These are phyloP conservation scores for Xylona heveae DNA, from an alignment of 495 filamentous ascomycete genomes.

Conservation along the genomic window DNA sequence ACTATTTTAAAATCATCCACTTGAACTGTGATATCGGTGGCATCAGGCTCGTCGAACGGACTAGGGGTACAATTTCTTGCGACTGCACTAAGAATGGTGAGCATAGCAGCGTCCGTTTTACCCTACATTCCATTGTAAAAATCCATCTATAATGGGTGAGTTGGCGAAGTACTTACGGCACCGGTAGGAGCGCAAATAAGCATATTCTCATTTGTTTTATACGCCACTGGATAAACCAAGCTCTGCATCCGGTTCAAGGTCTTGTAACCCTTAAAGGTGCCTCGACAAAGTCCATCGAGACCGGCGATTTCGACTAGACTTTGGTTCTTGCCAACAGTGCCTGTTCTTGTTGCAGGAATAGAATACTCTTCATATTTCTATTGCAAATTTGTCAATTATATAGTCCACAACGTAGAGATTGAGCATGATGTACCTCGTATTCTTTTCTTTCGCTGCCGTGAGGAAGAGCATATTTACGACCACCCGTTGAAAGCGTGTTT, in stretches of 20 bases:
- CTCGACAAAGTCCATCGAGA: conserved; percentile 73
- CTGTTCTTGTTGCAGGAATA: conserved; percentile 68
- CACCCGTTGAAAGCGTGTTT: conserved; percentile 55
- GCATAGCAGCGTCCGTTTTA: conserved; percentile 98
- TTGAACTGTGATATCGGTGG: conserved; percentile 54
- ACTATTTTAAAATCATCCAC: conserved; percentile 92
- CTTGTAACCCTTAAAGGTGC: conserved; percentile 91
- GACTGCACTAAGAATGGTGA: conserved; percentile 78
- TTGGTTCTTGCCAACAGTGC: conserved; percentile 41
- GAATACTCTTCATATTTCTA: conserved; percentile 68
- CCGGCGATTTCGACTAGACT: conserved; percentile 58
- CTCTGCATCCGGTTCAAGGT: conserved; percentile 94
- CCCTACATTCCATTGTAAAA: conserved; percentile 19
- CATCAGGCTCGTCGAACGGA: conserved; percentile 49
- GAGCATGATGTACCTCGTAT: conserved; percentile 16
- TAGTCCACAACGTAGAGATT: not conserved
- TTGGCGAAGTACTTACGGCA: conserved; percentile 29
- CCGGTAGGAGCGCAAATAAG: conserved; percentile 94
- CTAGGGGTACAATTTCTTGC: conserved; percentile 64
- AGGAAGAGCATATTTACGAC: conserved; percentile 58
- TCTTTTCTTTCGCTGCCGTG: conserved; percentile 37
- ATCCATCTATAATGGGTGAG: not conserved
- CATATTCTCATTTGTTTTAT: conserved; percentile 95
- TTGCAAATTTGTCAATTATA: not conserved
- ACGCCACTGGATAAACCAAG: conserved; percentile 84